Percentiles rank a stretch among this genome's conserved stretches.
phyloP scores from a whole-genome alignment of 2,329 filamentous ascomycete genomes.

The Mycosphaerella sp. region DNA sequence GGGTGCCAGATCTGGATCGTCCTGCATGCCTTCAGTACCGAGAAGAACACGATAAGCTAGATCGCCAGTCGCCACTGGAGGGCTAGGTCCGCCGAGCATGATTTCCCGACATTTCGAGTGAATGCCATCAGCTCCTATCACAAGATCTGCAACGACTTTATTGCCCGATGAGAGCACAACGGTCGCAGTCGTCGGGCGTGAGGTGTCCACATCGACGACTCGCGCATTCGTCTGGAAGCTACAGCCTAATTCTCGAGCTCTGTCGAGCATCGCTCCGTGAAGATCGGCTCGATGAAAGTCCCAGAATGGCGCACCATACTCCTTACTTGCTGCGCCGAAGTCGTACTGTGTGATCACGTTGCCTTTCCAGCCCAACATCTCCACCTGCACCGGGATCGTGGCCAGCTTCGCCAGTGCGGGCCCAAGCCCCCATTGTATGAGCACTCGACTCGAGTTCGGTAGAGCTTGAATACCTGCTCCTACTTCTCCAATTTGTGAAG shows the following conservation, averaged over 20 bases:
- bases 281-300: constrained; percentile 52
- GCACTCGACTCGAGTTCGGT: constrained; percentile 44
- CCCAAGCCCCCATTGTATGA: constrained; percentile 47
- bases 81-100: constrained; percentile 42
- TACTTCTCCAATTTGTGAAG: constrained; percentile 44
- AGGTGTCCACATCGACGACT: constrained; percentile 38
- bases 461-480: constrained; percentile 50
- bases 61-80: constrained; percentile 47
- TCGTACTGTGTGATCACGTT: constrained; percentile 45
- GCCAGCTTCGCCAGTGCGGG: constrained; percentile 37
- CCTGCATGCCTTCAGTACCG: constrained; percentile 42
- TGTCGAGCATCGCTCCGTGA: constrained; percentile 44
- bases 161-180: constrained; percentile 39
- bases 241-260: constrained; percentile 46
- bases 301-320: constrained; percentile 44
- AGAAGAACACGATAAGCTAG: constrained; percentile 47
- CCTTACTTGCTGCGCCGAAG: constrained; percentile 35
- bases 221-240: constrained; percentile 42
- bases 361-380: constrained; percentile 51
- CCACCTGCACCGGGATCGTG: constrained; percentile 41
- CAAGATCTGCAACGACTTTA: constrained; percentile 38
- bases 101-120: constrained; percentile 41
- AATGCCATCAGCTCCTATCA: constrained; percentile 48
- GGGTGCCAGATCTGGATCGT: constrained; percentile 42
- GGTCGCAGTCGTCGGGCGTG: constrained; percentile 26